These are phyloP conservation scores for Fraxinus latifolia DNA, from an alignment of 305 asterid genomes.

Conservation along the genomic window DNA sequence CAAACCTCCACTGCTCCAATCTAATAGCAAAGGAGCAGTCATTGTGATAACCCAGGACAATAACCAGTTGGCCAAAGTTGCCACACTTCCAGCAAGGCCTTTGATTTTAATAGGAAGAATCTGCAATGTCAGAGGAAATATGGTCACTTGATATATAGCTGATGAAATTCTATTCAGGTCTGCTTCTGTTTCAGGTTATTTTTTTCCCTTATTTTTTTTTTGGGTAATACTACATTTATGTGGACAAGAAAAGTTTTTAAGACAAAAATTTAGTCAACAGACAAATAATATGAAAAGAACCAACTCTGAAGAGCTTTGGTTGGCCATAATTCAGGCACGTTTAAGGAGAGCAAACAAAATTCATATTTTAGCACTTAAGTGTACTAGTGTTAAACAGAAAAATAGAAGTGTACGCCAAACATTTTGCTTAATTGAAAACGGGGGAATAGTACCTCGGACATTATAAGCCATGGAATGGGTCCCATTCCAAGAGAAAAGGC, in stretches of 20 bases:
- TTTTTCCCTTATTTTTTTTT: not conserved
- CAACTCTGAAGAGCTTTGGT: not conserved
- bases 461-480: slow-evolving; percentile 92
- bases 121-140: slow-evolving; percentile 35
- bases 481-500: slow-evolving; percentile 89
- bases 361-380: not conserved
- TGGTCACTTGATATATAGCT: not conserved
- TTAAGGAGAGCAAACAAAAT: not conserved
- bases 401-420: not conserved
- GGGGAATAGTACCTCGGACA: slow-evolving; percentile 77
- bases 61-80: slow-evolving; percentile 75
- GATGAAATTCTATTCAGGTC: not conserved
- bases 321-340: not conserved
- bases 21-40: slow-evolving; percentile 76
- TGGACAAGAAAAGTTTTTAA: not conserved
- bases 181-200: not conserved
- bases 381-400: not conserved
- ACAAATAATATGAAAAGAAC: not conserved
- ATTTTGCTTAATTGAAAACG: not conserved
- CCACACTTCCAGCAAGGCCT: slow-evolving; percentile 80
- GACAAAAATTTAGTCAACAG: not conserved
- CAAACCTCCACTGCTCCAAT: slow-evolving; percentile 90
- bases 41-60: slow-evolving; percentile 58
- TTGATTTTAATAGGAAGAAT: slow-evolving; percentile 87
- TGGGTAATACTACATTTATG: not conserved